Evolutionary conservation across 345 rosid species (phyloP).

Genomic region (Microcos paniculata): DNA sequence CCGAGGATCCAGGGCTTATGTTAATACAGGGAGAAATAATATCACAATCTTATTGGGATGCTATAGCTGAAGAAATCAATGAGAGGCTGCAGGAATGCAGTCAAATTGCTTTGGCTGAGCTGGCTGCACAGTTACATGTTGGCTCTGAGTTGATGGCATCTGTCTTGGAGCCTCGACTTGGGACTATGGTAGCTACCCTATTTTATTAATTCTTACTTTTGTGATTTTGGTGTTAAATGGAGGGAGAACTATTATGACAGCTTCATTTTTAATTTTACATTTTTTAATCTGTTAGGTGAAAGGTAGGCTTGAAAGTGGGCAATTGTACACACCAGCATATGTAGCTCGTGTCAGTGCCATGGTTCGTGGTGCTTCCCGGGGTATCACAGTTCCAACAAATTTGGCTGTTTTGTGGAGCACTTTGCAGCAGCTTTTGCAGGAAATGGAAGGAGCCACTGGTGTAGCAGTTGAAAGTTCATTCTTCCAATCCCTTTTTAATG

Average conservation of each 20-base stretch:
- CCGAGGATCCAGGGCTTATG: constrained; percentile 52
- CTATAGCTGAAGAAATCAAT: constrained; percentile 84
- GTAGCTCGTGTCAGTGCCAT: constrained; percentile 89
- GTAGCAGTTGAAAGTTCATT: constrained; percentile 79
- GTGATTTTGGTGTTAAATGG: constrained; percentile 1
- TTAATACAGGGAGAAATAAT: constrained; percentile 86
- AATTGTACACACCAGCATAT: constrained; percentile 90
- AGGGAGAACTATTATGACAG: constrained; percentile 6
- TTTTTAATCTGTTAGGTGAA: constrained; percentile 54
- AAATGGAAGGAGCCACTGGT: constrained; percentile 87
- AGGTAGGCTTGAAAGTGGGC: constrained; percentile 99
- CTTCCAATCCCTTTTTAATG: constrained; percentile 84
- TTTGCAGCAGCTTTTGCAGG: constrained; percentile 79
- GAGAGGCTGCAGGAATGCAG: constrained; percentile 97
- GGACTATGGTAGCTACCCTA: constrained; percentile 57
- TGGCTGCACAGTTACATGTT: constrained; percentile 86
- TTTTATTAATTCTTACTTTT: neutral
- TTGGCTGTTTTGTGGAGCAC: constrained; percentile 72
- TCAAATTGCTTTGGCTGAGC: constrained; percentile 82
- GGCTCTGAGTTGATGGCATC: constrained; percentile 84
- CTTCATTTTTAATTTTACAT: neutral
- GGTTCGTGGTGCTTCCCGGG: constrained; percentile 96
- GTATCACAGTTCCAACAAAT: constrained; percentile 81
- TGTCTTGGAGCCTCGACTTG: constrained; percentile 87
- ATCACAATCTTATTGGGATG: constrained; percentile 92